A percentile compares a stretch with the other conserved stretches of the same genome.
Evolutionary conservation across 2,329 filamentous ascomycete genomes (phyloP).

Genomic region (Aspergillus vadensis): DNA sequence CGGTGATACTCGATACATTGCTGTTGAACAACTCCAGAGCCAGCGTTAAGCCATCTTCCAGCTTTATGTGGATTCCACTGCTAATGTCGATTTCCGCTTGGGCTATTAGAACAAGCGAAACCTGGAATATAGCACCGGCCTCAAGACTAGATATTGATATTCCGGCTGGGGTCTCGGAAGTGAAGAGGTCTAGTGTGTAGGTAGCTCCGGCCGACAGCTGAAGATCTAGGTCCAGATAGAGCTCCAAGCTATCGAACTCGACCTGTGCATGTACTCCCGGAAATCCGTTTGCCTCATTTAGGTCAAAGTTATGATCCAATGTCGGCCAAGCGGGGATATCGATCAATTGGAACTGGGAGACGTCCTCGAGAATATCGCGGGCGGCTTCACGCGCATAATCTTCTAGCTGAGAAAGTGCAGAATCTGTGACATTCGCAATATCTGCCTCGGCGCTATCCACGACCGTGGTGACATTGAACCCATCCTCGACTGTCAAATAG

Average conservation of each 20-base stretch:
- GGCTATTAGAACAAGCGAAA: conserved; percentile 8
- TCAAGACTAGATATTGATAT: conserved; percentile 2
- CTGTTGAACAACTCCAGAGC: conserved; percentile 9
- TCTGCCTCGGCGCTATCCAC: background rate
- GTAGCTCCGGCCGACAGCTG: conserved; percentile 11
- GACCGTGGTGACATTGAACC: conserved; percentile 3
- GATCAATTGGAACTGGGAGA: background rate
- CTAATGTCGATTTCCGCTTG: conserved; percentile 13
- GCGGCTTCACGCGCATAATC: background rate
- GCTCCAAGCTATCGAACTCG: conserved; percentile 7
- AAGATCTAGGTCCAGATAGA: conserved; percentile 12
- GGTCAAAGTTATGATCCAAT: conserved; percentile 6
- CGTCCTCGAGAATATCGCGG: background rate
- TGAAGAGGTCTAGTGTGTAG: conserved; percentile 12
- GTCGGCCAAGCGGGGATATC: conserved; percentile 12
- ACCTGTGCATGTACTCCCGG: conserved; percentile 6
- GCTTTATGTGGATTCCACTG: conserved; percentile 11
- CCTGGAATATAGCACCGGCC: conserved; percentile 9
- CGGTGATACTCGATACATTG: conserved; percentile 7
- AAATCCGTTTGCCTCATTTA: background rate
- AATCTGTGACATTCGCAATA: conserved; percentile 5
- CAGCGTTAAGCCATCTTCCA: conserved; percentile 6
- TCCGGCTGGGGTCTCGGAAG: conserved; percentile 2
- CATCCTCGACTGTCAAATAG: background rate
- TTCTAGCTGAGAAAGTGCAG: background rate